A percentile compares a stretch with the other conserved stretches of the same genome.
phyloP scores from a whole-genome alignment of 495 filamentous ascomycete genomes.

The Aspergillus bridgeri region DNA sequence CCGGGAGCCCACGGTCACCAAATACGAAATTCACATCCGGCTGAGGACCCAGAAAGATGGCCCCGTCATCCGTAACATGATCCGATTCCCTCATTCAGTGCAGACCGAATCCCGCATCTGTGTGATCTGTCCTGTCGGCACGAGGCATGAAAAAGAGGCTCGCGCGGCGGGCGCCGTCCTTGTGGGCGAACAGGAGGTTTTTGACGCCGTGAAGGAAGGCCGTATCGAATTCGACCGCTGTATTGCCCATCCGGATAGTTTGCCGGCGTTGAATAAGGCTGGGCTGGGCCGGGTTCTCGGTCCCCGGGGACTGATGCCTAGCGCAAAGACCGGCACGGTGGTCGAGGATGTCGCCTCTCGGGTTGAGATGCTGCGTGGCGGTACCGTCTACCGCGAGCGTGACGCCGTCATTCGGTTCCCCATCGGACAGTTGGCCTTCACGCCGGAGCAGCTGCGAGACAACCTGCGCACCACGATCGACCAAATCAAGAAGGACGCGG shows the following conservation, averaged over 20 bases:
- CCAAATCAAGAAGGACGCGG: constrained; percentile 73
- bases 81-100: constrained; percentile 85
- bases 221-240: constrained; percentile 83
- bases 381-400: constrained; percentile 81
- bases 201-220: constrained; percentile 71
- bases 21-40: constrained; percentile 85
- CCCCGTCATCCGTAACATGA: constrained; percentile 76
- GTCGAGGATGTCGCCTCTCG: constrained; percentile 68
- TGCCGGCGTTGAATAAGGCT: constrained; percentile 70
- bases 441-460: constrained; percentile 76
- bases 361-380: constrained; percentile 77
- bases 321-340: constrained; percentile 78
- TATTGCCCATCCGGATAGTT: constrained; percentile 77
- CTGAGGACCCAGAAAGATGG: constrained; percentile 78
- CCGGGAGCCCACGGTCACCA: constrained; percentile 60
- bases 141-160: constrained; percentile 64
- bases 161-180: constrained; percentile 69
- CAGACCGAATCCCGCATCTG: constrained; percentile 80
- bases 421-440: constrained; percentile 86
- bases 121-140: constrained; percentile 81
- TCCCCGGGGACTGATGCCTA: constrained; percentile 90
- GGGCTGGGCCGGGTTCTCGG: constrained; percentile 77
- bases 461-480: constrained; percentile 80
- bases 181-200: constrained; percentile 81
- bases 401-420: constrained; percentile 81